These are phyloP conservation scores for Sesbania bispinosa DNA, from an alignment of 306 rosid genomes.

Conservation along the genomic window DNA sequence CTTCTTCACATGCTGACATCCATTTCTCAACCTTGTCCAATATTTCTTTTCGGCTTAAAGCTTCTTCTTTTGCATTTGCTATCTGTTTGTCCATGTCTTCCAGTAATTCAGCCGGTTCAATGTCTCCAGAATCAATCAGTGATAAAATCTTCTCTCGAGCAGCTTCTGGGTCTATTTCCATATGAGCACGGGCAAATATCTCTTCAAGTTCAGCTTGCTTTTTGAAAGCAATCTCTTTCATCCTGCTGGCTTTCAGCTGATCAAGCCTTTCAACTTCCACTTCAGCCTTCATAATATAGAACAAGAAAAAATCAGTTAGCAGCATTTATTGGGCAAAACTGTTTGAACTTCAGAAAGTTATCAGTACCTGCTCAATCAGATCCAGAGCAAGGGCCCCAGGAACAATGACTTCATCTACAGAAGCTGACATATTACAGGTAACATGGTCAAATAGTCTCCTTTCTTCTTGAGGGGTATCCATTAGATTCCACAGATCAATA, in stretches of 20 bases:
- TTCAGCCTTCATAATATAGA: constrained; percentile 63
- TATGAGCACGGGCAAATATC: constrained; percentile 69
- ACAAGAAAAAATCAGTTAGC: constrained; percentile 11
- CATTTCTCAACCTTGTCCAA: constrained; percentile 94
- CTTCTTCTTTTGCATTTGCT: constrained; percentile 73
- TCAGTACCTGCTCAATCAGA: constrained; percentile 72
- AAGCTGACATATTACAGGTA: constrained; percentile 78
- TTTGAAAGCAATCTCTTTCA: constrained; percentile 95
- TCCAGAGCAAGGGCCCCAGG: constrained; percentile 90
- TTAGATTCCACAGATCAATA: constrained; percentile 92
- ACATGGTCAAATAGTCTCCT: constrained; percentile 81
- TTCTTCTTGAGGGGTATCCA: constrained; percentile 85
- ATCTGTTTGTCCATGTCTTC: constrained; percentile 91
- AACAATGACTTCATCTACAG: constrained; percentile 85
- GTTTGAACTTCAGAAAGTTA: neutral
- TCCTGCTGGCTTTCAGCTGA: constrained; percentile 81
- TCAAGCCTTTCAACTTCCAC: constrained; percentile 97
- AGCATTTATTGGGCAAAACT: neutral
- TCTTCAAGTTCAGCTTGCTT: constrained; percentile 89
- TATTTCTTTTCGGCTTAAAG: constrained; percentile 85
- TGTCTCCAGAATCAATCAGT: constrained; percentile 69
- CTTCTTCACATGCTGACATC: constrained; percentile 99
- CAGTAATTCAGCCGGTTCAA: constrained; percentile 76
- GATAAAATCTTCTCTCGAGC: constrained; percentile 71
- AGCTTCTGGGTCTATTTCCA: constrained; percentile 76